Conservation (phyloP, 768 basidiomycete species). For the Lactarius deliciosus region DNA sequence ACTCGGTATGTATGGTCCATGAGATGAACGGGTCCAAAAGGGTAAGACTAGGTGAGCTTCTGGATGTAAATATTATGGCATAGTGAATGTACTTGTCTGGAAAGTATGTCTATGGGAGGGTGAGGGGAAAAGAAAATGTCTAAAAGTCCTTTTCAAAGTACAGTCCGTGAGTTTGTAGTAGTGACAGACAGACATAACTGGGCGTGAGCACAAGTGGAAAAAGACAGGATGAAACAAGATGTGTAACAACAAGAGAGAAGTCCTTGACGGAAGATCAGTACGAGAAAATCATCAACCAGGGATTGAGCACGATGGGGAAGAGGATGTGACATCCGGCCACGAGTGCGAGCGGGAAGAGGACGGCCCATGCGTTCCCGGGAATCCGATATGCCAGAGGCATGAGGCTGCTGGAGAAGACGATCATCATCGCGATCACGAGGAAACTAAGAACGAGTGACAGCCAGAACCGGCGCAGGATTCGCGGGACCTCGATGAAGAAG, state of each 20-base stretch:
- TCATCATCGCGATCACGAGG: constrained; percentile 50
- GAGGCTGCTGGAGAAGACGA: constrained; percentile 49
- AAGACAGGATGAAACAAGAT: not conserved
- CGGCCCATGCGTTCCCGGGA: constrained; percentile 60
- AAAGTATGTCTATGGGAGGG: not conserved
- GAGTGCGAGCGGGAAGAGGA: constrained; percentile 70
- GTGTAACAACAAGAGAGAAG: not conserved
- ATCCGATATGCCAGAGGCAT: constrained; percentile 68
- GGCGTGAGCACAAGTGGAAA: not conserved
- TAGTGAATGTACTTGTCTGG: not conserved
- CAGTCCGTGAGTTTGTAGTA: constrained; percentile 3
- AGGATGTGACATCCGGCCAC: constrained; percentile 66
- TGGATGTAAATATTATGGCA: not conserved
- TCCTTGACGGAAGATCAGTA: constrained; percentile 35
- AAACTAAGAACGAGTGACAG: constrained; percentile 57
- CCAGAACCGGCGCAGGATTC: constrained; percentile 80
- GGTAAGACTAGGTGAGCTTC: not conserved
- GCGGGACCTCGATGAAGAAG: constrained; percentile 88
- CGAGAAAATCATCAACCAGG: constrained; percentile 85
- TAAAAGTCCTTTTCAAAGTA: constrained; percentile 3
- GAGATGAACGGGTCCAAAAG: not conserved
- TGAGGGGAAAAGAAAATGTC: not conserved
- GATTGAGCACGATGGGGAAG: constrained; percentile 87
- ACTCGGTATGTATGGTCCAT: not conserved
- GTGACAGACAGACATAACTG: not conserved